Base-by-base conservation (phyloP, 2,329 filamentous ascomycete species). In the Aspergillus sp. region DNA sequence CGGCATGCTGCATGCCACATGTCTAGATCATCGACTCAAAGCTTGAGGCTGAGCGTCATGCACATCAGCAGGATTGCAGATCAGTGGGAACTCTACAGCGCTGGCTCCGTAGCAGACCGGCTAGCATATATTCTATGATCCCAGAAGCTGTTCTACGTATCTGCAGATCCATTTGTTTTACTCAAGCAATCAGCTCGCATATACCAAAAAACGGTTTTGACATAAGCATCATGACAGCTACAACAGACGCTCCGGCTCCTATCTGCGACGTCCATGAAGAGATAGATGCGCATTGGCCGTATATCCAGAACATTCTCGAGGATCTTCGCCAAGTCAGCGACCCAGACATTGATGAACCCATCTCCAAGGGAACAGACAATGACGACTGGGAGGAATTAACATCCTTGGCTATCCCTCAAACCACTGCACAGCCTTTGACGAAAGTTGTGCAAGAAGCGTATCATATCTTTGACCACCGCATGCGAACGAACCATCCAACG, bases 401-500 rank as follows among this genome's bases (percentile, higher is more conserved):
- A 14, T 8, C 16, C 17, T 14, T 42, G 17, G 38, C 38, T 14
- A 42, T 14, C 17, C 38, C 38, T 13, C 11, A 2, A 8, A 6
- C 19, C 17, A 42, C 38, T 22, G 16, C 38, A 17, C 38, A 42
- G 17, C 38, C 38, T 10, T 10, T 42, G 19, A 20, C 17, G 38
- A 19, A 42, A 3, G 47, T 49, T 14, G 41, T 35, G 17, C 36
- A 49, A 8, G 35, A 49, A 19, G 47, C 47, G 2, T 33, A 41
- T 11, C 3, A 24, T n/a, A 52, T 52, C 13, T 52, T 52, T 5
- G 46, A 61, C 5, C 60, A 55, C 9, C 50, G 44, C 17, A 48
- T 35, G 24, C 44, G 44, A 3, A 46, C 44, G 19, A 51, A 53
- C 26, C 55, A 58, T 35, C 50, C 53, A 1, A 41, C 30, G 1